Evolutionary conservation across 148 eudicot genomes (phyloP).

Genomic region (Nyssa sinensis): DNA sequence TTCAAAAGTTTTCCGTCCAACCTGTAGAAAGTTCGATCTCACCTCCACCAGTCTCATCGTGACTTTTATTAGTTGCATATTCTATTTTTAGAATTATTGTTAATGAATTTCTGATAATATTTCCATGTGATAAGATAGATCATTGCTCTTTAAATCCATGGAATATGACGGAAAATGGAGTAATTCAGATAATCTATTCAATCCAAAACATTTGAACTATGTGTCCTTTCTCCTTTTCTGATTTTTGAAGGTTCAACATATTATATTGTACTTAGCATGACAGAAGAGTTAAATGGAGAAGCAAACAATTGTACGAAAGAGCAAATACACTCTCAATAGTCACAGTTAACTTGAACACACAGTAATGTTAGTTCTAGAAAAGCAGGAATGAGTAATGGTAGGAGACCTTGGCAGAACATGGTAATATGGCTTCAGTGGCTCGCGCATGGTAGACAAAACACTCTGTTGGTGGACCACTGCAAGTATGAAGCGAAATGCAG

Average conservation of each 20-base stretch:
- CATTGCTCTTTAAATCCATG: too few relatives aligned
- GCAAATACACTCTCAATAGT: not conserved
- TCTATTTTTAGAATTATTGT: too few relatives aligned
- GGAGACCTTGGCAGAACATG: slow-evolving; percentile 45
- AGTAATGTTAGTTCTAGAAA: not conserved
- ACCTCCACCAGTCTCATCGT: too few relatives aligned
- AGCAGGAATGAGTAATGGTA: not conserved
- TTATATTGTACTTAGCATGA: not conserved
- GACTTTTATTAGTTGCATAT: too few relatives aligned
- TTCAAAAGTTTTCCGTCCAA: too few relatives aligned
- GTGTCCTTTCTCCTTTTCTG: not conserved
- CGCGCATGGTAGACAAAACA: slow-evolving; percentile 88
- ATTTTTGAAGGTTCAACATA: not conserved
- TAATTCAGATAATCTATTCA: too few relatives aligned
- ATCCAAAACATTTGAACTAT: too few relatives aligned
- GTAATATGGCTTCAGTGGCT: slow-evolving; percentile 64
- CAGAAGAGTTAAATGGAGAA: not conserved
- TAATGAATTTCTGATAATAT: too few relatives aligned
- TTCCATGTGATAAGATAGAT: too few relatives aligned
- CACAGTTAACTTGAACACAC: too few relatives aligned
- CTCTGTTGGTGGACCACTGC: slow-evolving; percentile 97
- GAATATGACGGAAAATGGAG: too few relatives aligned
- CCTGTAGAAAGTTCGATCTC: too few relatives aligned
- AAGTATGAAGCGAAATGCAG: slow-evolving; percentile 7
- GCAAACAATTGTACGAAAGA: slow-evolving; percentile 2